A percentile compares a stretch with the other conserved stretches of the same genome.
Evolutionary conservation across 257 asterid genomes (phyloP).

Genomic region (Gardenia jasminoides): DNA sequence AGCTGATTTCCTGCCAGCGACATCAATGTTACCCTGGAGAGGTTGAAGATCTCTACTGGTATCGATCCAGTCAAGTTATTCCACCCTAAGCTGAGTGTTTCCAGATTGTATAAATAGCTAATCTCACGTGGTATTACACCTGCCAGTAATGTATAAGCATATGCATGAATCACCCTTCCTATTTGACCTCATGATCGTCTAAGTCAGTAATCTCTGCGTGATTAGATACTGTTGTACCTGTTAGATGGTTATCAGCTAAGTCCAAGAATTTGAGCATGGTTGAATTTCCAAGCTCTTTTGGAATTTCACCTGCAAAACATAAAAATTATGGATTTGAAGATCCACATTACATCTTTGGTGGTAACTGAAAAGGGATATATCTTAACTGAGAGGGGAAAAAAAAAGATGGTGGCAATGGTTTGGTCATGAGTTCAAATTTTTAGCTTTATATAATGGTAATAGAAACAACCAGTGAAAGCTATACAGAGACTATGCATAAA

Average conservation of each 20-base stretch:
- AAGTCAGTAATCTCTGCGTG: background rate
- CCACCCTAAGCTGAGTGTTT: background rate
- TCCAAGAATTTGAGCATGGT: background rate
- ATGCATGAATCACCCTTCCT: no score
- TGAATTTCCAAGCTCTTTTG: background rate
- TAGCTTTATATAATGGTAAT: no score
- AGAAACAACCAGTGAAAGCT: no score
- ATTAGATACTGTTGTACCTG: background rate
- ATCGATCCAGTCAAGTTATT: constrained; percentile 27
- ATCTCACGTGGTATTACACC: constrained; percentile 29
- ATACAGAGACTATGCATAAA: no score
- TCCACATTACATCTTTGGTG: no score
- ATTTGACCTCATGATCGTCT: no score
- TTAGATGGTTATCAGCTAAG: background rate
- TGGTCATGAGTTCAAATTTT: no score
- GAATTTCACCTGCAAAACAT: constrained; percentile 6
- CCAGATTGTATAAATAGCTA: constrained; percentile 17
- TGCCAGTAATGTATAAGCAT: background rate
- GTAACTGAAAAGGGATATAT: no score
- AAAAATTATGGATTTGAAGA: no score
- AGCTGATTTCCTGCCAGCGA: background rate
- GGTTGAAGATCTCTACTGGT: constrained; percentile 21
- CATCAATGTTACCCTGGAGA: constrained; percentile 1
- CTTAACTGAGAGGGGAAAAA: no score
- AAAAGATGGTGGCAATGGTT: no score